Evolutionary conservation across 2,329 filamentous ascomycete genomes (phyloP).

Genomic region (Neofusicoccum cordaticola): DNA sequence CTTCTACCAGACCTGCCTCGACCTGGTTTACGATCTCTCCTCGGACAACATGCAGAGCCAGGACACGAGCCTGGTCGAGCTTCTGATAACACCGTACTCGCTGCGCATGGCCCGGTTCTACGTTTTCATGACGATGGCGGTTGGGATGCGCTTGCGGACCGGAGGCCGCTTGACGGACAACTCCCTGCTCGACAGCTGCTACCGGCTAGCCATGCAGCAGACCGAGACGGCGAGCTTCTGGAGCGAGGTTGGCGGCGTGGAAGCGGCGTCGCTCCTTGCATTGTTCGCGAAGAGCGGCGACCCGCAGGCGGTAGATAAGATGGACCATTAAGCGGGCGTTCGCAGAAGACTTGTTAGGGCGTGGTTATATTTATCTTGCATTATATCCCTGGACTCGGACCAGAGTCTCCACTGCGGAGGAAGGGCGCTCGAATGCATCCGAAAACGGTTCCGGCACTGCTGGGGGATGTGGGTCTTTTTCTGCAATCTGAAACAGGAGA

Average conservation of each 20-base stretch:
- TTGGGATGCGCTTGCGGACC: conserved; percentile 35
- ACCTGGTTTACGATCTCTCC: not conserved
- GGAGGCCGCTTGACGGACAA: conserved; percentile 26
- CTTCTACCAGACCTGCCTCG: not conserved
- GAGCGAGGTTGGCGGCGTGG: conserved; percentile 32
- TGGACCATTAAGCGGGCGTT: not conserved
- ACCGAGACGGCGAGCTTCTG: conserved; percentile 30
- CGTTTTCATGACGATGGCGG: conserved; percentile 36
- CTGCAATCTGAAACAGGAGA: not conserved
- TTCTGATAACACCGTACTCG: conserved; percentile 22
- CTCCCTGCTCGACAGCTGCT: conserved; percentile 34
- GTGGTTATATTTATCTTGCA: not conserved
- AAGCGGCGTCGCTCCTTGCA: conserved; percentile 31
- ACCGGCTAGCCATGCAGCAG: conserved; percentile 36
- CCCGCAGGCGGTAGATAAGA: not conserved
- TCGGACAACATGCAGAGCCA: not conserved
- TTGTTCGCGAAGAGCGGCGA: conserved; percentile 27
- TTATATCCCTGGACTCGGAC: not conserved
- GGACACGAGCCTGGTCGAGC: not conserved
- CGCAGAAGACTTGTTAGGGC: too few species aligned
- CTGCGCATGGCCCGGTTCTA: conserved; percentile 35
- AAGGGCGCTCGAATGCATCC: not conserved
- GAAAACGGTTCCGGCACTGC: not conserved
- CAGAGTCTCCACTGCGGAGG: not conserved
- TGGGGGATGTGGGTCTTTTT: not conserved